phyloP scores from a whole-genome alignment of 1,139 yeast genomes.

The Meyerozyma sp. region DNA sequence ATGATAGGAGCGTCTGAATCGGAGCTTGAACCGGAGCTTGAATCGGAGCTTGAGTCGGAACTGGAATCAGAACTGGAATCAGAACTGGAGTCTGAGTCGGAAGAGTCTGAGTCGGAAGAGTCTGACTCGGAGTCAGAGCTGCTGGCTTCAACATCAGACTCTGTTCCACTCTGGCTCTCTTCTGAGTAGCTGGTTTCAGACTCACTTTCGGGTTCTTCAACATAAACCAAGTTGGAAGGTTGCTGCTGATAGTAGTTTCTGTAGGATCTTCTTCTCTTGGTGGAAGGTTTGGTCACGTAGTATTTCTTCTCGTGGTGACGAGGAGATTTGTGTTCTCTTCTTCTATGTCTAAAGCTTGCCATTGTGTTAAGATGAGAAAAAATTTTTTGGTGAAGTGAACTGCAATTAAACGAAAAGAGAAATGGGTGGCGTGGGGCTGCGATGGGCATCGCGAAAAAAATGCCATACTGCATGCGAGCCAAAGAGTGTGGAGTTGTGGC shows the following conservation, averaged over 20 bases:
- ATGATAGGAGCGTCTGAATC: conserved; percentile 2
- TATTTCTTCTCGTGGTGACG: conserved; percentile 6
- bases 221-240: conserved; percentile 27
- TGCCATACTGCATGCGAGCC: not conserved
- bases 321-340: not conserved
- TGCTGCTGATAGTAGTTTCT: conserved; percentile 32
- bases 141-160: not conserved
- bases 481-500: not conserved
- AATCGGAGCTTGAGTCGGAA: not conserved
- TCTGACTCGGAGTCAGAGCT: not conserved
- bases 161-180: conserved; percentile 3
- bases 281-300: conserved; percentile 15
- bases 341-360: conserved; percentile 1
- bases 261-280: conserved; percentile 14
- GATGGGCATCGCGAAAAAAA: conserved; percentile 1
- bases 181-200: conserved; percentile 8
- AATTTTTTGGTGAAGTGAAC: not conserved
- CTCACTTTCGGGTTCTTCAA: conserved; percentile 36
- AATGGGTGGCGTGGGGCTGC: conserved; percentile 1
- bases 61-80: not conserved
- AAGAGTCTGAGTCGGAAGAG: not conserved
- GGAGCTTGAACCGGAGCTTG: not conserved
- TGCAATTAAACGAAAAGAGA: not conserved
- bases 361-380: not conserved
- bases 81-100: not conserved